Conservation (phyloP, 75 land plant genomes). For the Picea sitchensis region DNA sequence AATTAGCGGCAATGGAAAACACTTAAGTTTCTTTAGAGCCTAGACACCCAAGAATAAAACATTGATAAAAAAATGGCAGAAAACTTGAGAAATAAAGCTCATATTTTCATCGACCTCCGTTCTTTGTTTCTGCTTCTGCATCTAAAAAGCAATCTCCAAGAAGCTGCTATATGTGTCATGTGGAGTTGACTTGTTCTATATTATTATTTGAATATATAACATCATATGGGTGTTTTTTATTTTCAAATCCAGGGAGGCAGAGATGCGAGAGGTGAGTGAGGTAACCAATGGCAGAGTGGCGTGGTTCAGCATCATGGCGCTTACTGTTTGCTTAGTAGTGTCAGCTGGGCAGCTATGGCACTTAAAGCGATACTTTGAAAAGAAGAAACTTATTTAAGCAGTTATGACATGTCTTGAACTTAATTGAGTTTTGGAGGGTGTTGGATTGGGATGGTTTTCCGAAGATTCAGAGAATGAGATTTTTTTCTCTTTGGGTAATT, state of each 20-base stretch:
- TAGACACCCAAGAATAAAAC: neutral
- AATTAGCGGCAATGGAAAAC: neutral
- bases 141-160: no score
- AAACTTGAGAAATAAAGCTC: neutral
- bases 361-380: constrained; percentile 63
- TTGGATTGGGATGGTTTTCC: neutral
- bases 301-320: constrained; percentile 71
- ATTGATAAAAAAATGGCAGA: neutral
- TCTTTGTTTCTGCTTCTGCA: neutral
- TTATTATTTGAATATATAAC: no score
- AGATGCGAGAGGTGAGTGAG: constrained; percentile 80
- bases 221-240: neutral
- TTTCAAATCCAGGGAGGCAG: constrained; percentile 57
- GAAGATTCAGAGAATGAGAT: neutral
- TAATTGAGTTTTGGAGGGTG: neutral
- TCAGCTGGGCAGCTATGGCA: constrained; percentile 63
- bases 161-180: no score
- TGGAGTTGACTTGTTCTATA: neutral
- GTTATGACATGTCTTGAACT: neutral
- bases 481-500: neutral
- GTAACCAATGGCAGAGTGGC: constrained; percentile 69
- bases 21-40: neutral
- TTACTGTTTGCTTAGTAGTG: constrained; percentile 62
- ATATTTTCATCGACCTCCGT: neutral
- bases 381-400: constrained; percentile 74